Percentiles rank a stretch among this genome's conserved stretches.
phyloP scores from a whole-genome alignment of 192 early-diverging fungal species.

The Mortierella claussenii region DNA sequence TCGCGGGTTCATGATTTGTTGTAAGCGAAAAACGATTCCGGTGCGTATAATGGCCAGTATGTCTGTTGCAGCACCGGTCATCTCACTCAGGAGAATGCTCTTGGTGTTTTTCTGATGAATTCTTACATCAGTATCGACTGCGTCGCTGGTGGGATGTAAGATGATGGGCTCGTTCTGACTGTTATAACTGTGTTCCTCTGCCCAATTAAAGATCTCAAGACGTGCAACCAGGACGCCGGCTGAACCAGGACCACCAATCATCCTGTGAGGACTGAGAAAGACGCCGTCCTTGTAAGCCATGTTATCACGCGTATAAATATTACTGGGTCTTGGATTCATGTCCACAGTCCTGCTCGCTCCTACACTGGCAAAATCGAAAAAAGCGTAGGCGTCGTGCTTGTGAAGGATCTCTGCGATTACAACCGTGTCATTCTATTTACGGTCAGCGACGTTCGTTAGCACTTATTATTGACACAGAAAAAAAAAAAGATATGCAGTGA shows the following conservation, averaged over 20 bases:
- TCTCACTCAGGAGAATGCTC: conserved; percentile 33
- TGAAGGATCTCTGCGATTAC: conserved; percentile 51
- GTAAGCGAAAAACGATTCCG: conserved; percentile 50
- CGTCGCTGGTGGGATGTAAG: conserved; percentile 47
- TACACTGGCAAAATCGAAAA: conserved; percentile 56
- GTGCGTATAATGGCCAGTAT: conserved; percentile 52
- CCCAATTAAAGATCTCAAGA: conserved; percentile 25
- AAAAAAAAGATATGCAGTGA: neutral
- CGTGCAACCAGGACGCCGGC: conserved; percentile 54
- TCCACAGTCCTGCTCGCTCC: conserved; percentile 42
- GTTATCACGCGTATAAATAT: neutral
- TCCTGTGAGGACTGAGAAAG: conserved; percentile 54
- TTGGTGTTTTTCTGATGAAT: conserved; percentile 21
- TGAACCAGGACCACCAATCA: conserved; percentile 55
- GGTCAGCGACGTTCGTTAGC: neutral
- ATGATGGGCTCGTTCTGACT: conserved; percentile 4
- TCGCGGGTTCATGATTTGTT: conserved; percentile 29
- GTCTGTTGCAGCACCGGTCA: conserved; percentile 57
- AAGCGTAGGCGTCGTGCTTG: conserved; percentile 44
- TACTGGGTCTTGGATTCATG: conserved; percentile 28
- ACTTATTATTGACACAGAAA: neutral
- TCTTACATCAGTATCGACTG: conserved; percentile 36
- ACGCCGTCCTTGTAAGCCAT: conserved; percentile 53
- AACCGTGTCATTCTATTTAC: conserved; percentile 41
- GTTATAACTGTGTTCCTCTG: neutral